These are phyloP conservation scores for Talinum fruticosum DNA, from an alignment of 148 eudicot genomes.

Conservation along the genomic window DNA sequence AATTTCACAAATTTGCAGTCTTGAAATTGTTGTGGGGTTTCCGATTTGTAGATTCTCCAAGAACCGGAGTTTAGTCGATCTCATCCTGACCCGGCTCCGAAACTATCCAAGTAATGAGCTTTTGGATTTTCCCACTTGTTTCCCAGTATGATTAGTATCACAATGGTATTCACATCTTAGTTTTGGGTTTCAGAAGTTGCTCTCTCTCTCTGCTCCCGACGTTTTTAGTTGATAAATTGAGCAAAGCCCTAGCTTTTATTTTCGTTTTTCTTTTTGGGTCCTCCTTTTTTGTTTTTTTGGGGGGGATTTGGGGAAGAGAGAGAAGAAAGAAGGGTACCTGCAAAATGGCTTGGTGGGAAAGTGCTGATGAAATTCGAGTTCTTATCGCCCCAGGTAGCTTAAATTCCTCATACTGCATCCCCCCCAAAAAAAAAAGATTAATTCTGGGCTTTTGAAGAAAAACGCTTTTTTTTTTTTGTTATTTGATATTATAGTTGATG, in stretches of 20 bases:
- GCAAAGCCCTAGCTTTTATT: neutral
- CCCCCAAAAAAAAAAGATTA: neutral
- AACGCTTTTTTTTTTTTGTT: neutral
- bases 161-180: neutral
- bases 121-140: neutral
- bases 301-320: neutral
- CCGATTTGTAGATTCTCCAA: neutral
- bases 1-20: neutral
- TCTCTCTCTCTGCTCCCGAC: neutral
- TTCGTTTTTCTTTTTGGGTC: neutral
- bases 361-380: slow-evolving; percentile 55
- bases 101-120: neutral
- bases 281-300: too few relatives aligned
- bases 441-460: neutral
- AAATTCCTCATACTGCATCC: neutral
- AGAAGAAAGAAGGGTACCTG: neutral
- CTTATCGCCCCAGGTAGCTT: slow-evolving; percentile 62
- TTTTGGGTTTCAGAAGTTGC: neutral
- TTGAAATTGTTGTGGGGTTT: neutral
- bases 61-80: neutral
- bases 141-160: neutral
- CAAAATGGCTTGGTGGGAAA: slow-evolving; percentile 74
- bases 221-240: neutral
- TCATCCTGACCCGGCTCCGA: neutral
- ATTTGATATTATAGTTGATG: neutral